Base-by-base conservation (phyloP, 495 filamentous ascomycete genomes). In the Trichoderma orchidacearum region DNA sequence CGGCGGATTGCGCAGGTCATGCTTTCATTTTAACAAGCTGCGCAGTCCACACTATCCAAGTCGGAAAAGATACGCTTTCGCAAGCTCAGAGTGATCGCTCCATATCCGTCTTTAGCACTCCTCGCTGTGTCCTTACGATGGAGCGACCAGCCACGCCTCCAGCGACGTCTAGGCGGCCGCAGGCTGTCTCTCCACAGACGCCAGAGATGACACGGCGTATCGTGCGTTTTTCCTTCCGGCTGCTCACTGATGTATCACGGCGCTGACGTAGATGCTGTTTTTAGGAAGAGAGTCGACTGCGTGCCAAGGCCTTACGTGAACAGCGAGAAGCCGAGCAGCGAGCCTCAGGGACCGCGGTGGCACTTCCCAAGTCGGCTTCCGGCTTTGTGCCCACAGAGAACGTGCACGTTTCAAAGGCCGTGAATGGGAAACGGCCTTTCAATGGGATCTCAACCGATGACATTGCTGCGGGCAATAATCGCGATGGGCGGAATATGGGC, bases 251-350 rank as follows among this genome's bases (percentile, higher is more conserved):
- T 8, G 41, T 25, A 9, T 17, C 11, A 2, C 5, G 5, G 3
- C 18, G 21, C 41, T 48, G 18, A 48, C 41, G 9, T 7, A 1
- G 13, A 1, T 3, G 27, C 1, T 48, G 17, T 13, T 55, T 15
- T 9, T 58, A 96, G 90, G 93, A 97, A 81, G 79, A 89, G 62
- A 92, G 85, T 62, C 86, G 94, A 38, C 83, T 96, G 41, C 87
- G 83, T 75, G 94, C 93, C 30, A 97, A 96, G 77, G 91, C 90
- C 17, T 72, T 91, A 38, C 85, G 87, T 21, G 82, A 87, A 61
- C 81, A 84, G 58, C 77, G 72, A 25, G 81, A 90, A 59, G 78
- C 79, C 15, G 79, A 83, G 9, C 60, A 72, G 55, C 67, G 68
- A 15, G 58, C 67, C 50, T 61, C 72, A 41, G 63, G 61, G 28